Conservation (phyloP, 2,329 filamentous ascomycete species). For the Fusarium xyrophilum region DNA sequence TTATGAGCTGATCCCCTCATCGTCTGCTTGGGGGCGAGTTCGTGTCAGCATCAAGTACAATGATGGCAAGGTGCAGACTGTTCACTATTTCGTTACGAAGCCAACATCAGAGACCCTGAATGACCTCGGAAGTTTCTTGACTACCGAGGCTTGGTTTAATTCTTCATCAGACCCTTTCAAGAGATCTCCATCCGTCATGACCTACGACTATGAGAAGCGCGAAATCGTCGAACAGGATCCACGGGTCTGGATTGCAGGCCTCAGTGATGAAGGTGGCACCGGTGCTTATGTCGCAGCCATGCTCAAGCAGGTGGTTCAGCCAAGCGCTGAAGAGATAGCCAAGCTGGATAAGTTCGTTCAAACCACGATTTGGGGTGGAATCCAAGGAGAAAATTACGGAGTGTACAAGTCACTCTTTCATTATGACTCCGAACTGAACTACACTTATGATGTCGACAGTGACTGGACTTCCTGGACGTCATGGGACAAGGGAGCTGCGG, state of each 20-base stretch:
- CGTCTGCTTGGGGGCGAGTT: slow-evolving; percentile 57
- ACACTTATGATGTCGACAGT: slow-evolving; percentile 51
- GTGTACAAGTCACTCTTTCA: slow-evolving; percentile 65
- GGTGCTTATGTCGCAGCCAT: slow-evolving; percentile 62
- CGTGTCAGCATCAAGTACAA: slow-evolving; percentile 57
- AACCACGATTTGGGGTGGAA: slow-evolving; percentile 56
- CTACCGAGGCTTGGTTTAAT: slow-evolving; percentile 60
- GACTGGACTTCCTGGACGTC: slow-evolving; percentile 60
- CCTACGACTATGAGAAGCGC: slow-evolving; percentile 59
- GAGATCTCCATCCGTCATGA: slow-evolving; percentile 62
- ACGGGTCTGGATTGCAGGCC: slow-evolving; percentile 64
- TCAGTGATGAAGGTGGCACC: slow-evolving; percentile 66
- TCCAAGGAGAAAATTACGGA: slow-evolving; percentile 56
- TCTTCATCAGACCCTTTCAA: slow-evolving; percentile 60
- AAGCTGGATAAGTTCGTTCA: slow-evolving; percentile 63
- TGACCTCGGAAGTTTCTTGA: slow-evolving; percentile 61
- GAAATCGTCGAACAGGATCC: slow-evolving; percentile 54
- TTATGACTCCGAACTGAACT: slow-evolving; percentile 57
- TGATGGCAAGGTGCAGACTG: slow-evolving; percentile 56
- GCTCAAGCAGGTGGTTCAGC: slow-evolving; percentile 62
- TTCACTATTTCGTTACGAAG: slow-evolving; percentile 65
- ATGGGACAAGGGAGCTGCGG: slow-evolving; percentile 57
- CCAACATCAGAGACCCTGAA: slow-evolving; percentile 51
- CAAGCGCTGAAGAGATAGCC: slow-evolving; percentile 55
- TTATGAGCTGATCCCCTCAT: slow-evolving; percentile 52